These are phyloP conservation scores for Desmodesmus armatus DNA, from an alignment of 139 green algal genomes.

Conservation along the genomic window DNA sequence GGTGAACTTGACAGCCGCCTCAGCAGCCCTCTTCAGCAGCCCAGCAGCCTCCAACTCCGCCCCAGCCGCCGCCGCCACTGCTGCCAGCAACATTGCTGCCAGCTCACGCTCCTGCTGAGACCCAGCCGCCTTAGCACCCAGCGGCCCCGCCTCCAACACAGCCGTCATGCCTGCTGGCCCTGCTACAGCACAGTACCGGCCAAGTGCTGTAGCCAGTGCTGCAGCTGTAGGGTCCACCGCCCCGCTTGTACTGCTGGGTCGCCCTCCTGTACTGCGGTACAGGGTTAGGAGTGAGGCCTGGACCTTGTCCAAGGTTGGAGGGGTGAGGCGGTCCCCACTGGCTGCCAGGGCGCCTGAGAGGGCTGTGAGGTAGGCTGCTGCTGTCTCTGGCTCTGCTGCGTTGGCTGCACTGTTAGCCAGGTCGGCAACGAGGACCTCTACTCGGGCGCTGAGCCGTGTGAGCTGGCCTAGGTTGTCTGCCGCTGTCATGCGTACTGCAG, in stretches of 20 bases:
- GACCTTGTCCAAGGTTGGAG: conserved; percentile 67
- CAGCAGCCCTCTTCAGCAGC: conserved; percentile 42
- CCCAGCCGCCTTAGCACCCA: neutral
- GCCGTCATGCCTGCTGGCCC: neutral
- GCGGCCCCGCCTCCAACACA: conserved; percentile 16
- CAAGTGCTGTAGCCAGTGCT: conserved; percentile 8
- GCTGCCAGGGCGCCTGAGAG: conserved; percentile 72
- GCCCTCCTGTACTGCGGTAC: neutral
- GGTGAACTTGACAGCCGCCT: conserved; percentile 47
- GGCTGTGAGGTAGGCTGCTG: conserved; percentile 77
- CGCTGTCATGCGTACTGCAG: conserved; percentile 65
- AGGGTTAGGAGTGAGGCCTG: conserved; percentile 44
- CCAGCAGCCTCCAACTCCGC: conserved; percentile 45
- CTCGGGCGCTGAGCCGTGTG: conserved; percentile 71
- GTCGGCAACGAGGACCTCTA: conserved; percentile 82
- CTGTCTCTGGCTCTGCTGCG: conserved; percentile 53
- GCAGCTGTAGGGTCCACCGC: conserved; percentile 21
- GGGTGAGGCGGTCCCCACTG: conserved; percentile 65
- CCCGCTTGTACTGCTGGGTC: neutral
- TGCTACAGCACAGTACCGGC: neutral
- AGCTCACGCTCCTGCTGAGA: conserved; percentile 17
- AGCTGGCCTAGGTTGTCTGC: conserved; percentile 88
- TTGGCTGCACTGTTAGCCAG: conserved; percentile 58
- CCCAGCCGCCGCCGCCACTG: conserved; percentile 14
- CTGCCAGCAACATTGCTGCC: conserved; percentile 34